Evolutionary conservation across 169 alveolate species (phyloP).

Genomic region (Plasmodium gonderi): DNA sequence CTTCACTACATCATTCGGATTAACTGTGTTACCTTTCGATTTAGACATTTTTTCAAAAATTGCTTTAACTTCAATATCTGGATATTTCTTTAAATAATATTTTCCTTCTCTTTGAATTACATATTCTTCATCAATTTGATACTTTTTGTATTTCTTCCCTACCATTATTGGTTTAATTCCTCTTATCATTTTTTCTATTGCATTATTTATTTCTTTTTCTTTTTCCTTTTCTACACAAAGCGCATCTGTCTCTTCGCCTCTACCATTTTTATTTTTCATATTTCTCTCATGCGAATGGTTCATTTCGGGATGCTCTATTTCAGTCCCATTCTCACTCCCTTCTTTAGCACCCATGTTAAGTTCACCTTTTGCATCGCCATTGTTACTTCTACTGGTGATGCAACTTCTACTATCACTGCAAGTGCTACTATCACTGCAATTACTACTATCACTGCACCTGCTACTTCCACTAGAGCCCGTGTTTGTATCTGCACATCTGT

Average conservation of each 20-base stretch:
- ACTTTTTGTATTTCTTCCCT: constrained; percentile 54
- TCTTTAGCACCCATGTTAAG: too few relatives aligned
- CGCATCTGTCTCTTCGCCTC: neutral
- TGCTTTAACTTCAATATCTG: constrained; percentile 71
- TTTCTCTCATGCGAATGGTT: too few relatives aligned
- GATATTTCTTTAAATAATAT: constrained; percentile 41
- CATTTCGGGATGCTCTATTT: too few relatives aligned
- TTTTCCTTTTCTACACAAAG: neutral
- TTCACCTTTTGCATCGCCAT: too few relatives aligned
- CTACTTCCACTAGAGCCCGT: too few relatives aligned
- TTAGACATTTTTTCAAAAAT: constrained; percentile 90
- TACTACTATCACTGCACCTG: too few relatives aligned
- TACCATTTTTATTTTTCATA: too few relatives aligned
- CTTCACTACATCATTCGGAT: constrained; percentile 82
- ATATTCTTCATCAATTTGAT: constrained; percentile 63
- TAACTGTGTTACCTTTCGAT: constrained; percentile 87
- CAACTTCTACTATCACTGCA: too few relatives aligned
- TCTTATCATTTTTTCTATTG: neutral
- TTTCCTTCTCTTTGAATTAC: constrained; percentile 59
- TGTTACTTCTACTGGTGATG: too few relatives aligned
- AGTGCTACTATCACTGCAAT: too few relatives aligned
- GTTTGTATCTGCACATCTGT: too few relatives aligned
- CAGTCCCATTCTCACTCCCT: too few relatives aligned
- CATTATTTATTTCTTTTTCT: neutral
- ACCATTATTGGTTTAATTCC: neutral